Evolutionary conservation across 1,284 basidiomycete species (phyloP), one percentile per base, ranked within the genome.

Genomic region (Cerioporus squamosus): DNA sequence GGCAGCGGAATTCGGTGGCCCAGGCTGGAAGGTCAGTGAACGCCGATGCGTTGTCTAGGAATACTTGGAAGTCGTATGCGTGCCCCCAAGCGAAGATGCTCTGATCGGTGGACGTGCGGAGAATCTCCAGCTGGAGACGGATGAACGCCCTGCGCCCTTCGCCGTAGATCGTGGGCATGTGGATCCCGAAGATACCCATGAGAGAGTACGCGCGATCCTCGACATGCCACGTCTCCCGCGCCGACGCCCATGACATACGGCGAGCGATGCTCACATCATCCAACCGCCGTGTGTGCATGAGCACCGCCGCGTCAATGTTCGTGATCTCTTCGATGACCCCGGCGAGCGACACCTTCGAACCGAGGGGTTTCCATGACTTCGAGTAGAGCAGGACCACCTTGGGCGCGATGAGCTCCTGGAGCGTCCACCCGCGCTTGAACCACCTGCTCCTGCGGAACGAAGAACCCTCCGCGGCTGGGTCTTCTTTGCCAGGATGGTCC

Each of bases 161-260:
- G 46, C 45, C 39, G 23, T 57, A 47, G 38, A 57, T 52, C 2
- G 44, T 18, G 8, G 44, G 39, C 49, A 57, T 33, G 38, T 47
- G 36, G 29, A 52, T 39, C 24, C 55, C 43, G 23, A 57, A 57
- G 18, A 57, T 51, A 24, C 55, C 55, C 18, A 57, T 22, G 36
- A 57, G 55, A 17, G 50, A 57, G 44, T 57, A 57, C 23, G 50
- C 55, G 18, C 50, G 36, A 44, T 57, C 49, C 39, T 57, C 55
- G 39, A 52, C n/a, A 3, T 22, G 36, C 3, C 49, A 51, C 23
- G 51, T 52, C 14, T 23, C n/a, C 3, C 51, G 51, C 2, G 20
- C n/a, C 9, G 51, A 12, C 3, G 51, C 51, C 51, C 51, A 52
- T 17, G 53, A 55, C 53, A 55, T 43, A 10, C 55, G 46, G 1